Percentiles rank a stretch among this genome's conserved stretches.
Conservation (phyloP, 805 yeast species). For the Ogataea philodendri region DNA sequence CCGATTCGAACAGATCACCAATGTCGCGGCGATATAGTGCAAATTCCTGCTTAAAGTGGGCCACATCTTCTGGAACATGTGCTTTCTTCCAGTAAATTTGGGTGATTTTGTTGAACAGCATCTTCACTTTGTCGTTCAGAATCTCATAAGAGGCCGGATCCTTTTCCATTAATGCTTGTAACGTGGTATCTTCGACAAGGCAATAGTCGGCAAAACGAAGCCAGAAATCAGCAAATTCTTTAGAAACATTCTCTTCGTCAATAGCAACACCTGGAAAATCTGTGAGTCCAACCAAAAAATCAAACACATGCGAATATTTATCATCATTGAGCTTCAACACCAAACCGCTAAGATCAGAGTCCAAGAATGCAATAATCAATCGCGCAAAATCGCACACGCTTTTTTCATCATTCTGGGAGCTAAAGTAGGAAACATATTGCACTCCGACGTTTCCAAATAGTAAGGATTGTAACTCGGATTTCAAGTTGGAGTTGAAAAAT, state of each 20-base stretch:
- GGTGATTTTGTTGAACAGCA: constrained; percentile 51
- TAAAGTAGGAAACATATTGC: constrained; percentile 33
- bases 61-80: constrained; percentile 42
- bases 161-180: constrained; percentile 33
- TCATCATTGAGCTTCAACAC: constrained; percentile 39
- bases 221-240: constrained; percentile 66
- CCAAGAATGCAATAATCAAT: constrained; percentile 45
- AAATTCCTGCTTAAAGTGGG: constrained; percentile 52
- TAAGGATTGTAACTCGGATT: constrained; percentile 31
- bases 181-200: constrained; percentile 45
- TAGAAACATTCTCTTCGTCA: constrained; percentile 55
- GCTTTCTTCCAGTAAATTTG: constrained; percentile 68
- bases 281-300: constrained; percentile 51
- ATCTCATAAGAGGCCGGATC: constrained; percentile 30
- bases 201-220: constrained; percentile 58
- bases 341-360: constrained; percentile 44
- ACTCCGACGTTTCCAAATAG: constrained; percentile 49
- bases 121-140: constrained; percentile 34
- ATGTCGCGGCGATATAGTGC: constrained; percentile 67
- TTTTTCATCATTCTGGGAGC: constrained; percentile 36
- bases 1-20: constrained; percentile 70
- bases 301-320: constrained; percentile 40
- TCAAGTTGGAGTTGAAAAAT: constrained; percentile 36
- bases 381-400: constrained; percentile 43
- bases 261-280: constrained; percentile 57